Conservation (phyloP, 352 stramenopile genomes). For the Detonula confervacea region DNA sequence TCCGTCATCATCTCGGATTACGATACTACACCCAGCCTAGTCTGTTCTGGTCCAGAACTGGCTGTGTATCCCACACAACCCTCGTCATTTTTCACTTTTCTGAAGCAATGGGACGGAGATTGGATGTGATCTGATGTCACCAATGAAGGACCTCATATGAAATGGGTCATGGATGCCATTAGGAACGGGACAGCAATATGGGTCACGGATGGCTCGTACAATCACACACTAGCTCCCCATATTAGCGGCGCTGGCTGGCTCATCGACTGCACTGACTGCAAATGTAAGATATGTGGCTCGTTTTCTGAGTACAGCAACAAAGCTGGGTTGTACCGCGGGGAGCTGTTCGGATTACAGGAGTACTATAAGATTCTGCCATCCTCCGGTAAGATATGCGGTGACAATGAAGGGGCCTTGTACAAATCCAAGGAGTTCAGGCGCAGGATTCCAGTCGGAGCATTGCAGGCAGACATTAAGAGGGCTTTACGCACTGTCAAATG, state of each 20-base stretch:
- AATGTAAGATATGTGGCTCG: background rate
- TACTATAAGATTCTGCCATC: background rate
- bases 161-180: background rate
- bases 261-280: background rate
- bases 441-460: background rate
- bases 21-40: too few relatives aligned
- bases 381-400: background rate
- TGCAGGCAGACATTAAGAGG: background rate
- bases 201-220: conserved; percentile 33
- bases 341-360: conserved; percentile 17
- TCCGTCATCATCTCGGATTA: background rate
- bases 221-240: background rate
- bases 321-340: conserved; percentile 12
- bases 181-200: conserved; percentile 1
- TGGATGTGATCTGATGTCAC: conserved; percentile 14
- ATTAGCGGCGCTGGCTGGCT: conserved; percentile 23
- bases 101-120: background rate
- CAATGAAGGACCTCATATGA: background rate
- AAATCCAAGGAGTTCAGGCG: background rate
- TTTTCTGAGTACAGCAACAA: conserved; percentile 10
- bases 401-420: background rate
- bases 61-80: background rate
- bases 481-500: background rate
- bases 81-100: background rate
- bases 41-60: background rate